Evolutionary conservation across 768 basidiomycete species (phyloP), one percentile per base, ranked within the genome.

Genomic region (Mycena amicta): DNA sequence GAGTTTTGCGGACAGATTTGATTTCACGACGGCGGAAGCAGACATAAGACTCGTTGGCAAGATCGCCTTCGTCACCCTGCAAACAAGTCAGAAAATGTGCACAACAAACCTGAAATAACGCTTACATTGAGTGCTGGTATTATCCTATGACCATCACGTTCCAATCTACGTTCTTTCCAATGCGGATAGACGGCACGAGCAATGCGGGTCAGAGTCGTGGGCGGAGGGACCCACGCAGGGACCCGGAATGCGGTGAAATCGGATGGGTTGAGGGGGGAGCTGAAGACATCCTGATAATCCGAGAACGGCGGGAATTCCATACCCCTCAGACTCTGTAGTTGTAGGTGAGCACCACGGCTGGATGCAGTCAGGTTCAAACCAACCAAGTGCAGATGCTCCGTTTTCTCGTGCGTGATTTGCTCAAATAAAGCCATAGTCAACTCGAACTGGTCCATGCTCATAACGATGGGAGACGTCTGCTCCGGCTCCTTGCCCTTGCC

Each of bases 21-120:
- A 91, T 89, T 71, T 98, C 96, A 53, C 95, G 88, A 55, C 95
- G 83, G 40, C 97, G 87, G 82, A 99, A 99, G 74, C 97, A 99
- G 49, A 98, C 92, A 63, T 98, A 98, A 0, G 97, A 95, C 66
- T 96, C 95, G 55, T 93, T 93, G 62, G 83, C 82, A 45, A 87
- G 86, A 70, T 97, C 95, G 23, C 89, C 83, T 74, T 98, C 95
- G 71, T 98, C 95, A 66, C 85, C 88, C 90, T 92, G 45, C 5
- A 53, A 23, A 30, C 60, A 13, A 22, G 43, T 30, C 22, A 50
- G 23, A 65, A 31, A 45, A 23, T 56, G 45, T 58, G 61, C 20
- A 53, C 26, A 27, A 45, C 5, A 40, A n/a, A 47, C 3, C 23
- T 5, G 3, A 55, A 47, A 47, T 27, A 2, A 29, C 3, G 76